These are phyloP conservation scores for Bombardia bombarda DNA, from an alignment of 495 filamentous ascomycete species.

Conservation along the genomic window DNA sequence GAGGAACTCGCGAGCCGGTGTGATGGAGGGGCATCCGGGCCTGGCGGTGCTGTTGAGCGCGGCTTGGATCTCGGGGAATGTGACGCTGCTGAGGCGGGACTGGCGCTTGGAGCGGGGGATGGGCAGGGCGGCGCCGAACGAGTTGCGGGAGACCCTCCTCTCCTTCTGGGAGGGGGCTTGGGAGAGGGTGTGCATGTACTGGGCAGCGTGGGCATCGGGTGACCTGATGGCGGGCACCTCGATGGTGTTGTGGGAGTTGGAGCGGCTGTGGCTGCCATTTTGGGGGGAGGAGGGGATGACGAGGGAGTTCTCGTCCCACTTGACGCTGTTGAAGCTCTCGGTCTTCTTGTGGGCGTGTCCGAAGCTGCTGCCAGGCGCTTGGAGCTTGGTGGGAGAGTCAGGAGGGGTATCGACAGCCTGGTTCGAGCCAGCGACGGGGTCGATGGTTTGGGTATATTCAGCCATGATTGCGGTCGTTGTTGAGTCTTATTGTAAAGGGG, in stretches of 20 bases:
- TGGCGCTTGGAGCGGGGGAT: conserved; percentile 66
- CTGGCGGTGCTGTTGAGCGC: conserved; percentile 24
- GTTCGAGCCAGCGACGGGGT: no score
- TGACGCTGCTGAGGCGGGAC: conserved; percentile 54
- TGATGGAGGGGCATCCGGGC: conserved; percentile 38
- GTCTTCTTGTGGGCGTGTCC: not conserved
- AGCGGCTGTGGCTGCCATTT: no score
- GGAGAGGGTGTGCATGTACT: conserved; percentile 69
- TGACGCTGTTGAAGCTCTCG: not conserved
- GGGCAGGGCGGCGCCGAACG: conserved; percentile 67
- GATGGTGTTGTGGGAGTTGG: conserved; percentile 38
- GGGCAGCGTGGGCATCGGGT: conserved; percentile 57
- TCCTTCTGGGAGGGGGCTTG: conserved; percentile 58
- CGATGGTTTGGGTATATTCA: no score
- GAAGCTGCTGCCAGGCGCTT: no score
- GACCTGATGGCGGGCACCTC: conserved; percentile 67
- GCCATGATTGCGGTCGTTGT: no score
- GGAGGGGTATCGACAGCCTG: no score
- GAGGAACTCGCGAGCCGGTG: conserved; percentile 54
- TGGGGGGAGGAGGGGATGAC: conserved; percentile 18
- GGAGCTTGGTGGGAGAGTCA: no score
- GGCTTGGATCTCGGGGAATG: conserved; percentile 31
- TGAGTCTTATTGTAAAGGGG: no score
- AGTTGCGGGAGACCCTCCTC: conserved; percentile 66
- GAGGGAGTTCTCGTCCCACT: not conserved